A percentile compares a stretch with the other conserved stretches of the same genome.
phyloP scores from a whole-genome alignment of 2,329 filamentous ascomycete species.

The Aureobasidium mangrovei region DNA sequence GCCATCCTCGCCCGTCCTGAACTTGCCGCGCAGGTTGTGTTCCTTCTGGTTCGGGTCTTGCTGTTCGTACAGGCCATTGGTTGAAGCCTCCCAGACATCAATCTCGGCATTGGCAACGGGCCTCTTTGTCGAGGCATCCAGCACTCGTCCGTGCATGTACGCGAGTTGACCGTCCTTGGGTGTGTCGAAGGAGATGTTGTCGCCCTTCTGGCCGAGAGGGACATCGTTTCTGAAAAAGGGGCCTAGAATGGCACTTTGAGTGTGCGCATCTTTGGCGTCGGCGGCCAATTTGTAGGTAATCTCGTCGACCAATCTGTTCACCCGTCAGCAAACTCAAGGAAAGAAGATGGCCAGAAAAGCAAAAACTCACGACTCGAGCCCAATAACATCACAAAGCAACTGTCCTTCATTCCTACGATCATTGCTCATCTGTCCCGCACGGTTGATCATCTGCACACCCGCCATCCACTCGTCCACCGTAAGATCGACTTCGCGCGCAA shows the following conservation, averaged over 20 bases:
- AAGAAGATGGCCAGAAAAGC: not conserved
- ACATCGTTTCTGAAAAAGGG: slow-evolving; percentile 75
- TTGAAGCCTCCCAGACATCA: slow-evolving; percentile 72
- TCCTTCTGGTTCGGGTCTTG: slow-evolving; percentile 61
- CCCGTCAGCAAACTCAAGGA: not conserved
- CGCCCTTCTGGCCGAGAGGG: slow-evolving; percentile 60
- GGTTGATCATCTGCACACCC: slow-evolving; percentile 50
- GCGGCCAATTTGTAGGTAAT: slow-evolving; percentile 62
- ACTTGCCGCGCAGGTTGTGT: slow-evolving; percentile 65
- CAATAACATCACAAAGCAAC: slow-evolving; percentile 49
- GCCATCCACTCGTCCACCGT: slow-evolving; percentile 52
- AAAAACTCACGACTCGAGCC: slow-evolving; percentile 46
- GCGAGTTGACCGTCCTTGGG: slow-evolving; percentile 46
- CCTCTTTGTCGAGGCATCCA: slow-evolving; percentile 51
- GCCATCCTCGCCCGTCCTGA: slow-evolving; percentile 57
- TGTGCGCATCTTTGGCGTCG: slow-evolving; percentile 44
- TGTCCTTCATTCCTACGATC: slow-evolving; percentile 56
- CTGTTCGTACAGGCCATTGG: slow-evolving; percentile 58
- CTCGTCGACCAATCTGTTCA: slow-evolving; percentile 55
- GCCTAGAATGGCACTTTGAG: slow-evolving; percentile 70
- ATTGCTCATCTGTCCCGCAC: slow-evolving; percentile 54
- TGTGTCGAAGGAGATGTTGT: slow-evolving; percentile 50
- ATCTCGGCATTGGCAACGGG: slow-evolving; percentile 58
- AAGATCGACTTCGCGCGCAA: slow-evolving; percentile 49
- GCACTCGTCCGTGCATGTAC: slow-evolving; percentile 56